A percentile compares a stretch with the other conserved stretches of the same genome.
Evolutionary conservation across 116 monocot genomes (phyloP).

Genomic region (Dioscorea cayenensis): DNA sequence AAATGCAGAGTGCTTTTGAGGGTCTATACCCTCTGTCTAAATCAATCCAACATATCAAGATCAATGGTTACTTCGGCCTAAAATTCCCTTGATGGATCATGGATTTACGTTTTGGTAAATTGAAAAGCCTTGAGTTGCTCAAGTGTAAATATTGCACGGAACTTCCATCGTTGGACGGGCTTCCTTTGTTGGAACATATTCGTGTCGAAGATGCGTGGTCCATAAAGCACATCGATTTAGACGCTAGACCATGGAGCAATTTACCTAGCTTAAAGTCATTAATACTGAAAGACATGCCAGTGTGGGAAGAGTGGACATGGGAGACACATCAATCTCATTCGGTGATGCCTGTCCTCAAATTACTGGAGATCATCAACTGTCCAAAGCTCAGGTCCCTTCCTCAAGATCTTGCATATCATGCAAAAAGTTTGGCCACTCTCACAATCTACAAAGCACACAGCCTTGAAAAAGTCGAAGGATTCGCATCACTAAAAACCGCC

Average conservation of each 20-base stretch:
- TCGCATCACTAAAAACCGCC: not conserved
- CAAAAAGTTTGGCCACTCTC: not conserved
- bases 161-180: not conserved
- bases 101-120: too few relatives aligned
- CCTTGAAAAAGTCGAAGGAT: not conserved
- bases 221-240: not conserved
- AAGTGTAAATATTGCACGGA: not conserved
- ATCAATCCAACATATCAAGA: not conserved
- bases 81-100: not conserved
- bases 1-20: conserved; percentile 1
- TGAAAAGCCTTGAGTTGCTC: not conserved
- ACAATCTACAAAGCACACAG: not conserved
- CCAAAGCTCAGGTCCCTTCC: not conserved
- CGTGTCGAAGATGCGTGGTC: too few relatives aligned
- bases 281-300: not conserved
- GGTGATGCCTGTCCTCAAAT: not conserved
- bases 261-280: conserved; percentile 1
- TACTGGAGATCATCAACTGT: not conserved
- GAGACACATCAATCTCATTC: not conserved
- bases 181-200: not conserved
- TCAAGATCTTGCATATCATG: not conserved
- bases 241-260: not conserved
- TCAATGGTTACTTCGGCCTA: conserved; percentile 1
- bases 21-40: not conserved
- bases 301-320: conserved; percentile 7